Evolutionary conservation across 495 filamentous ascomycete species (phyloP), one percentile per base, ranked within the genome.

Genomic region (Trichocladium uniseriatum): DNA sequence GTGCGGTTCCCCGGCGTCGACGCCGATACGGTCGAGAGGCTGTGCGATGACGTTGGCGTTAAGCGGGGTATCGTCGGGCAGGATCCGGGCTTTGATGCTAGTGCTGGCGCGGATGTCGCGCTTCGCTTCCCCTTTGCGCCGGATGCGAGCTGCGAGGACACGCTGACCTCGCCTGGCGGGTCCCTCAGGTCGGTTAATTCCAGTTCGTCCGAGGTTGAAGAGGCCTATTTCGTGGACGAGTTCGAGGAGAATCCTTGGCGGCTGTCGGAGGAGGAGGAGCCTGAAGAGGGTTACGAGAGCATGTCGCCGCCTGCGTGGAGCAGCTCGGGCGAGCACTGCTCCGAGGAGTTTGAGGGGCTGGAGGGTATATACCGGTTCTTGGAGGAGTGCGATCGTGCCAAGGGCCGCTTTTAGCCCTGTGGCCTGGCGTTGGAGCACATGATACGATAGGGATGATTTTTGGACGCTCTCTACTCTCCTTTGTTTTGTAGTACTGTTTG

Each of bases 1-100:
- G 84, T 97, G 2, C 82, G 87, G 31, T 97, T 98, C 61, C 85
- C 87, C 1, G 92, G 92, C 19, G 94, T 91, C 53, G 90, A 96
- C 58, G 80, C 79, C 0, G 80, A 83, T 5, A 86, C 85, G 2
- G 89, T 97, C 0, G 87, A 94, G 61, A 69, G 75, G 14, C 73
- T 96, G 0, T 96, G 90, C 61, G 75, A 86, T 38, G 92, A 98
- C 65, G 75, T 91, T n/a, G 86, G 85, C 15, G 70, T 96, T 8
- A 75, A 76, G 36, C 70, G 88, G 29, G 92, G 92, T 3, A 70
- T 87, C 14, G 78, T 96, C 8, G 55, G 69, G 15, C 83, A 97
- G 67, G 92, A 98, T 56, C 72, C 81, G 36, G 80, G 82, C 34
- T 92, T 90, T 57, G 75, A 80, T 9, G 48, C 60, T 31, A 74